A percentile compares a stretch with the other conserved stretches of the same genome.
Evolutionary conservation across 805 yeast species (phyloP).

Genomic region (Wickerhamiella brachini): DNA sequence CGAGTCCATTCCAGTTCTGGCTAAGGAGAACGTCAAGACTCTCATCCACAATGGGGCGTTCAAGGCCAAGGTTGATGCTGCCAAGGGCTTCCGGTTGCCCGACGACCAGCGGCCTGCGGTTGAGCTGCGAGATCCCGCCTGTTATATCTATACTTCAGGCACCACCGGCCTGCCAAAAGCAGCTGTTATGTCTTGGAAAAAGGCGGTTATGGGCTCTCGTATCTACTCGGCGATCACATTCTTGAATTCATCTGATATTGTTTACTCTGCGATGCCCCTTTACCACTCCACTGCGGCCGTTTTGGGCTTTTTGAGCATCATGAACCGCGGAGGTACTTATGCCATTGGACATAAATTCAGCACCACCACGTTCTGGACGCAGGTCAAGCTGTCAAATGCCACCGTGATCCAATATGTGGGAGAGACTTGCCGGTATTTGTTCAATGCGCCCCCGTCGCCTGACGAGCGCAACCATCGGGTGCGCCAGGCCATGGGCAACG

Average conservation of each 20-base stretch:
- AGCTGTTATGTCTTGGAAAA: constrained; percentile 86
- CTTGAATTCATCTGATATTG: constrained; percentile 38
- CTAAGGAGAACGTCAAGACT: constrained; percentile 9
- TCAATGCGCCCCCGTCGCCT: constrained; percentile 51
- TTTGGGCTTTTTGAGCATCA: constrained; percentile 63
- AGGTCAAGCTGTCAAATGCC: constrained; percentile 54
- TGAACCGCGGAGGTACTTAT: constrained; percentile 56
- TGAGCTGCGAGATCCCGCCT: constrained; percentile 47
- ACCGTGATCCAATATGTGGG: constrained; percentile 90
- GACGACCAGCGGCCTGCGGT: constrained; percentile 43
- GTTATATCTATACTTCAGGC: constrained; percentile 80
- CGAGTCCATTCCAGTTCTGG: constrained; percentile 34
- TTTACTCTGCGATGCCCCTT: constrained; percentile 87
- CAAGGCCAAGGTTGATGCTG: constrained; percentile 28
- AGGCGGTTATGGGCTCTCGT: constrained; percentile 54
- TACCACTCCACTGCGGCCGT: constrained; percentile 91
- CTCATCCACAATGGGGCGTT: constrained; percentile 26
- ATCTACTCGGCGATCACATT: constrained; percentile 59
- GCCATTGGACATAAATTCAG: constrained; percentile 74
- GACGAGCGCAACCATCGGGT: constrained; percentile 47
- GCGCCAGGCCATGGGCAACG: constrained; percentile 75
- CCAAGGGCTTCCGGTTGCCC: constrained; percentile 32
- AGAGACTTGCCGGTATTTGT: constrained; percentile 77
- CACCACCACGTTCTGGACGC: constrained; percentile 79
- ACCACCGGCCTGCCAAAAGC: constrained; percentile 93